These are phyloP conservation scores for Aegilops speltoides DNA, from an alignment of 176 grass and related monocot genomes.

Conservation along the genomic window DNA sequence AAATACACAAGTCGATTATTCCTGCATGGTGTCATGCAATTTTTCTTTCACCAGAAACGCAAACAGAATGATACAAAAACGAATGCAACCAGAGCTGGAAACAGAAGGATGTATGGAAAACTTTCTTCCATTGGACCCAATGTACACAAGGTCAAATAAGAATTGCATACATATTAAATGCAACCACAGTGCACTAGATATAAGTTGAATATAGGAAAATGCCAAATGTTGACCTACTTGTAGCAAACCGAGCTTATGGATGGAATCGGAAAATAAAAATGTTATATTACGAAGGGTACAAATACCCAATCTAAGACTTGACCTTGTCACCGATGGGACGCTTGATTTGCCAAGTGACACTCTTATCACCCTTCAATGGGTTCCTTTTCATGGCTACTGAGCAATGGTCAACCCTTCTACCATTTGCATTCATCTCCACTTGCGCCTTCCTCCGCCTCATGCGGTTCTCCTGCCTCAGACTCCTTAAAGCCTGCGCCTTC, in stretches of 20 bases:
- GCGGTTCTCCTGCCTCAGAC: slow-evolving; percentile 76
- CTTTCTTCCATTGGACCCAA: slow-evolving; percentile 4
- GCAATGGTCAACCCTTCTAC: slow-evolving; percentile 58
- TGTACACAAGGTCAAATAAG: background rate
- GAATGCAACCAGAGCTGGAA: background rate
- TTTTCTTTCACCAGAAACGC: background rate
- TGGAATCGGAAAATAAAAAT: slow-evolving; percentile 18
- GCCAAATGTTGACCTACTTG: slow-evolving; percentile 30
- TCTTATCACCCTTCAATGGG: slow-evolving; percentile 60
- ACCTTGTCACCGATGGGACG: slow-evolving; percentile 53
- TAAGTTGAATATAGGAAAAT: slow-evolving; percentile 25
- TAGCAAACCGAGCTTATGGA: slow-evolving; percentile 12
- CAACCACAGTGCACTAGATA: background rate
- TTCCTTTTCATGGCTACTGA: slow-evolving; percentile 65
- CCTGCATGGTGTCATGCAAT: background rate
- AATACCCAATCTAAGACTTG: slow-evolving; percentile 55
- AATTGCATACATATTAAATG: slow-evolving; percentile 2
- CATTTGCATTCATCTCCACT: slow-evolving; percentile 70
- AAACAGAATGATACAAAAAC: background rate
- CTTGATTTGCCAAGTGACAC: slow-evolving; percentile 64
- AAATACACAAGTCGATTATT: slow-evolving; percentile 7
- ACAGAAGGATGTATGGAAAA: background rate
- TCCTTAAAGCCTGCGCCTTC: slow-evolving; percentile 63
- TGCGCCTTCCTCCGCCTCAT: slow-evolving; percentile 84
- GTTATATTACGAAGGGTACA: background rate